Conservation (phyloP, 2,329 filamentous ascomycete genomes). For the Coniochaeta ligniaria region DNA sequence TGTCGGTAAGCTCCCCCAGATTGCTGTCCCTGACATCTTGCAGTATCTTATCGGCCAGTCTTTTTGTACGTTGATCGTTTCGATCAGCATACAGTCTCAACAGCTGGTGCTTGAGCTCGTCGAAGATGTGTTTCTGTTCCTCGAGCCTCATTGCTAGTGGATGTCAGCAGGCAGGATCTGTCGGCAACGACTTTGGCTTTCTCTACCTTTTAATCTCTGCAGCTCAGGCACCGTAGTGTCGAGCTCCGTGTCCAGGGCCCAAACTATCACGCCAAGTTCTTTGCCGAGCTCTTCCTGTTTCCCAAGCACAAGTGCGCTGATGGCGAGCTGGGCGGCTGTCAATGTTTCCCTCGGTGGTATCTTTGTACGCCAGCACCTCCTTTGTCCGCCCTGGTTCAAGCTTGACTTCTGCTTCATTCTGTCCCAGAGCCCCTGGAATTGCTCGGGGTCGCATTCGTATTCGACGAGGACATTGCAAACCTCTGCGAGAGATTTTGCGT, state of each 20-base stretch:
- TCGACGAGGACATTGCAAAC: conserved; percentile 1
- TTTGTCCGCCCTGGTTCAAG: not conserved
- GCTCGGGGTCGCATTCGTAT: not conserved
- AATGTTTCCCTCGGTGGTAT: not conserved
- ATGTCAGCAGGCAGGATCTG: not conserved
- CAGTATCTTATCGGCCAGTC: not conserved
- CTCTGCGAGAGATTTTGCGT: not conserved
- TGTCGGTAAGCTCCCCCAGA: not conserved
- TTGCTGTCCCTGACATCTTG: not conserved
- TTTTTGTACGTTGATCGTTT: not conserved
- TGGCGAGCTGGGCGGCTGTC: not conserved
- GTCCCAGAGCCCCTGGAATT: not conserved
- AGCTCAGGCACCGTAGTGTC: not conserved
- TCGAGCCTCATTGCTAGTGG: not conserved
- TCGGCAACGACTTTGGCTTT: not conserved
- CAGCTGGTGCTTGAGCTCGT: not conserved
- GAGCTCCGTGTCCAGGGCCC: not conserved
- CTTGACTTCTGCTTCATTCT: not conserved
- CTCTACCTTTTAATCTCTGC: not conserved
- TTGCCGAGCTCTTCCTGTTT: not conserved
- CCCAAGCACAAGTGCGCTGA: not conserved
- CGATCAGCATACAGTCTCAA: not conserved
- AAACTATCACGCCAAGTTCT: not conserved
- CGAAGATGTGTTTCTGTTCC: not conserved
- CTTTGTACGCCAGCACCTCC: not conserved